Conservation (phyloP, 495 filamentous ascomycete species). For the Alectoria sarmentosa region DNA sequence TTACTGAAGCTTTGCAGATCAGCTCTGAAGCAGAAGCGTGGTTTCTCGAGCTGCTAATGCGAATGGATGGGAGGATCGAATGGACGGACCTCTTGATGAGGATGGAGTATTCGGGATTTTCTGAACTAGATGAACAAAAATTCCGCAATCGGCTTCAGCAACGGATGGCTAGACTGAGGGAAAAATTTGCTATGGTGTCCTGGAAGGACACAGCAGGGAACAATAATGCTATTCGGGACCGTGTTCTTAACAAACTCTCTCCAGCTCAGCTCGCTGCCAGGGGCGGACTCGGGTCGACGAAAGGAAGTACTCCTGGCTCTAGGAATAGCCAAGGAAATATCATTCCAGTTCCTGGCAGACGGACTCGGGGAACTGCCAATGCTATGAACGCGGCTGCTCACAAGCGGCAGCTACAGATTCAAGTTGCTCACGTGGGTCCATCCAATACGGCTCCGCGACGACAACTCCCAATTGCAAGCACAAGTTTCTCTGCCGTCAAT, state of each 20-base stretch:
- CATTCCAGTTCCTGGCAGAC: background rate
- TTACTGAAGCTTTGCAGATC: background rate
- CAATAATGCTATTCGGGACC: background rate
- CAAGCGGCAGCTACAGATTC: background rate
- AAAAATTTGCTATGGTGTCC: background rate
- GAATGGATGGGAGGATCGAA: background rate
- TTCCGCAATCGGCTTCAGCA: background rate
- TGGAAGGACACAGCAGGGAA: background rate
- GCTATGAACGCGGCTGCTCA: background rate
- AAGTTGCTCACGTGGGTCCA: background rate
- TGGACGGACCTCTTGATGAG: background rate
- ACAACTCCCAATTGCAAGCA: background rate
- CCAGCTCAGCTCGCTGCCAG: background rate
- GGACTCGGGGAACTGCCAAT: background rate
- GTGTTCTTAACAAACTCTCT: background rate
- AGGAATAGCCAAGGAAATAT: background rate
- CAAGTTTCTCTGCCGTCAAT: background rate
- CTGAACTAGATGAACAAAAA: background rate
- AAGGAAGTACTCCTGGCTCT: background rate
- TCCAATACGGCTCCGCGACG: background rate
- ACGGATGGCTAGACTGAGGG: background rate
- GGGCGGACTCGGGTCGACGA: background rate
- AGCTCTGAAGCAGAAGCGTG: background rate
- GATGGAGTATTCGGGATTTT: background rate
- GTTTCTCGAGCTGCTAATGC: background rate